Evolutionary conservation across 371 early-diverging fungal species (phyloP), one percentile per base, ranked within the genome.

Genomic region (Choanephora cucurbitarum): DNA sequence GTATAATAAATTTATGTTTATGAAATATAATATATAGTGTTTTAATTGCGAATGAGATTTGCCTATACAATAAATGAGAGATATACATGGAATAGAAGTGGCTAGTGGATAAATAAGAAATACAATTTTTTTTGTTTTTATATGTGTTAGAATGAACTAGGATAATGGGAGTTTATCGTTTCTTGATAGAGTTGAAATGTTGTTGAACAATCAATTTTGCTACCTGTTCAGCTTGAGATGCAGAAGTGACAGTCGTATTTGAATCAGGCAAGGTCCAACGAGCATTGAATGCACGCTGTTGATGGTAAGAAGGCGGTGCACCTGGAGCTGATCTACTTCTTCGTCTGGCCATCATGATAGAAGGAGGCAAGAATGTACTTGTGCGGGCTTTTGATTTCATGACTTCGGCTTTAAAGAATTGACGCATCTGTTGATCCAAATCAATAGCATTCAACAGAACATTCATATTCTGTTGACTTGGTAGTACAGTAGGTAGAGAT

Each of bases 251-350:
- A 32, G 57, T 53, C n/a, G 43, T 40, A 32, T 57, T 41, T 5
- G 13, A 40, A 41, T 50, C 37, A 24, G 57, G 44, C 5, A 53
- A 37, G 17, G 43, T 49, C 66, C 66, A 65, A 34, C 44, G 48
- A 40, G 66, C 40, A 49, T 37, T 58, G 21, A 67, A 62, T 7
- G 67, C 62, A 21, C 58, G 58, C 41, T 62, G 63, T 23, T 55
- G 49, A 42, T 58, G 59, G 28, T 62, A 59, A 21, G 62, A 67
- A 21, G 66, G 66, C n/a, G 69, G 66, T 13, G 69, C 69, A 33
- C 77, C 72, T 19, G 77, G 77, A 24, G 77, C 77, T 15, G 77
- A 77, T 59, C 60, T 69, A 5, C 72, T 68, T 33, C 78, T 47
- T 53, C 73, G 66, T 37, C 73, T 54, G 13, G 59, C 56, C 52